phyloP scores from a whole-genome alignment of 1,139 yeast genomes.

The Geotrichum cucujoidarum region DNA sequence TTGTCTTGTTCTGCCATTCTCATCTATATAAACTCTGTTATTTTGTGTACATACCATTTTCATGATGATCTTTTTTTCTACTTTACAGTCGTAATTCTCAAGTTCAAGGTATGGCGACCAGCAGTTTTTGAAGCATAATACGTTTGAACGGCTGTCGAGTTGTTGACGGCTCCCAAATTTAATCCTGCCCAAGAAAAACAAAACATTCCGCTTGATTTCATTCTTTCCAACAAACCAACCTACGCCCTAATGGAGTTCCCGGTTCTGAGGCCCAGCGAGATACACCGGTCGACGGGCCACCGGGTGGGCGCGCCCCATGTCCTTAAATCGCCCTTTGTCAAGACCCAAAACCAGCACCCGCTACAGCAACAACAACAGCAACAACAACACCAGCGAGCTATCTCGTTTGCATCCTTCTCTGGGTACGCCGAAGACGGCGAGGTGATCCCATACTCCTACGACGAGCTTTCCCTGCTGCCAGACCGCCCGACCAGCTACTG shows the following conservation, averaged over 20 bases:
- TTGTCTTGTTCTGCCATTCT: not conserved
- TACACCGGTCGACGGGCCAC: conserved; percentile 5
- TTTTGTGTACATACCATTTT: not conserved
- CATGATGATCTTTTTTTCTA: too few species aligned
- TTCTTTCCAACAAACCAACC: not conserved
- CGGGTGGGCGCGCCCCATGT: conserved; percentile 2
- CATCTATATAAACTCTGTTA: not conserved
- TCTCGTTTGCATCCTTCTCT: not conserved
- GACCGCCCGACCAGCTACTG: conserved; percentile 4
- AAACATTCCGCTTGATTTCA: too few species aligned
- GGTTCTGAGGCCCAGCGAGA: conserved; percentile 5
- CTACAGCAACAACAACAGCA: not conserved
- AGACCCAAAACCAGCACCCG: not conserved
- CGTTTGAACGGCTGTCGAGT: too few species aligned
- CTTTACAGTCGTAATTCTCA: too few species aligned
- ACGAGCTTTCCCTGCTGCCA: not conserved
- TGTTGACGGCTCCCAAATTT: too few species aligned
- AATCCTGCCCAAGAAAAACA: too few species aligned
- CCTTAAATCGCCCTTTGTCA: conserved; percentile 1
- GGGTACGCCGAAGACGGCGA: conserved; percentile 12
- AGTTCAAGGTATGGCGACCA: too few species aligned
- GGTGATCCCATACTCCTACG: conserved; percentile 1
- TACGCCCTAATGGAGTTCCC: conserved; percentile 10
- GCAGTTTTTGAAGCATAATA: too few species aligned
- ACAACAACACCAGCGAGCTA: not conserved